Percentiles rank a stretch among this genome's conserved stretches.
Evolutionary conservation across 352 stramenopile genomes (phyloP).

Genomic region (Phytophthora quininea): DNA sequence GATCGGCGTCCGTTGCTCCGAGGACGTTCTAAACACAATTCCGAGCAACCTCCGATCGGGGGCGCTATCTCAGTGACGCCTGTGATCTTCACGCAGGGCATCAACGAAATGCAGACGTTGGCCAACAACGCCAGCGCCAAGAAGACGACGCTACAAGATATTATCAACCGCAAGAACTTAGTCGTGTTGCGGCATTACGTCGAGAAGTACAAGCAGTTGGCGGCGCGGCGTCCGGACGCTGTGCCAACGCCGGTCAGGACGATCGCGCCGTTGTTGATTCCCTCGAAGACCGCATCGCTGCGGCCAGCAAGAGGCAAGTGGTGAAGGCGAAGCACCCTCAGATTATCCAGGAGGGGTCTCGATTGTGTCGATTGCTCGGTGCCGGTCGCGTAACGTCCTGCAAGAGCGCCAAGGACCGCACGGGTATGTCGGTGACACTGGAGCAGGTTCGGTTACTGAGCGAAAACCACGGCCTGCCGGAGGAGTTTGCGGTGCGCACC

Average conservation of each 20-base stretch:
- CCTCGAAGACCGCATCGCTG: slow-evolving; percentile 57
- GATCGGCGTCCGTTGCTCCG: slow-evolving; percentile 60
- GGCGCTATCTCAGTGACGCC: slow-evolving; percentile 61
- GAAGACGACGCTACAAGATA: slow-evolving; percentile 77
- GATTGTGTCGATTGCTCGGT: slow-evolving; percentile 81
- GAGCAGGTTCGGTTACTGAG: slow-evolving; percentile 84
- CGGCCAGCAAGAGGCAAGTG: slow-evolving; percentile 63
- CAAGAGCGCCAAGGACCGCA: slow-evolving; percentile 96
- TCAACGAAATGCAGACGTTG: slow-evolving; percentile 86
- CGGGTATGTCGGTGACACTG: slow-evolving; percentile 95
- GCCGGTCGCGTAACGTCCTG: slow-evolving; percentile 93
- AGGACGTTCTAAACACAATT: slow-evolving; percentile 47
- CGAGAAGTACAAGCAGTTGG: slow-evolving; percentile 67
- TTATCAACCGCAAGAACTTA: slow-evolving; percentile 81
- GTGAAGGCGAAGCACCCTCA: slow-evolving; percentile 81
- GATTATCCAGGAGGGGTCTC: slow-evolving; percentile 75
- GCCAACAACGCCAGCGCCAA: slow-evolving; percentile 70
- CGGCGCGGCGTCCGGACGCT: slow-evolving; percentile 41
- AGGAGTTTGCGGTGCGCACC: slow-evolving; percentile 63
- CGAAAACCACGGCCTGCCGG: slow-evolving; percentile 63
- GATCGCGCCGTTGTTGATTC: slow-evolving; percentile 49
- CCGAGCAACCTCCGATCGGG: slow-evolving; percentile 50
- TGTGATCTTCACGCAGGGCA: slow-evolving; percentile 76
- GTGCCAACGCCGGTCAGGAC: slow-evolving; percentile 53
- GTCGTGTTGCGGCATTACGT: slow-evolving; percentile 59